Evolutionary conservation across 805 yeast genomes (phyloP).

Genomic region (Candida michaelii): DNA sequence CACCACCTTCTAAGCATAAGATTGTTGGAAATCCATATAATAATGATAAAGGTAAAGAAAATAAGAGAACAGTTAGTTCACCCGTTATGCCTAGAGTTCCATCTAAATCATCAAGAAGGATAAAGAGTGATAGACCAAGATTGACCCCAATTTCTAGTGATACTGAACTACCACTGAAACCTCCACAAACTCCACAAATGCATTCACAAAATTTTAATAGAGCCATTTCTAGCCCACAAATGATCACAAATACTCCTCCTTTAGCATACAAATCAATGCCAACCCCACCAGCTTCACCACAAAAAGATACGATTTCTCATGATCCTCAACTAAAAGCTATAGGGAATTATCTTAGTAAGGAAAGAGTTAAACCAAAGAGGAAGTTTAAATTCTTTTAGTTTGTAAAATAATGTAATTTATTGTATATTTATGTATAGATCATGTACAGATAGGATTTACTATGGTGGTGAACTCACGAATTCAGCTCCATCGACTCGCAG

Average conservation of each 20-base stretch:
- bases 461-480: no score
- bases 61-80: not conserved
- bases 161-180: not conserved
- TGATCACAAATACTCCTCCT: not conserved
- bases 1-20: constrained; percentile 3
- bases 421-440: no score
- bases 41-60: not conserved
- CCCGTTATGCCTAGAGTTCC: not conserved
- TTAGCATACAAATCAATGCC: not conserved
- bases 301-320: not conserved
- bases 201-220: not conserved
- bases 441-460: no score
- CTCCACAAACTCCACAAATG: not conserved
- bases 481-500: no score
- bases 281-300: constrained; percentile 1
- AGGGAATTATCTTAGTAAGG: not conserved
- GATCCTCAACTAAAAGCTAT: not conserved
- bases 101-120: not conserved
- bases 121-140: not conserved
- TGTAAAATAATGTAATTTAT: not conserved
- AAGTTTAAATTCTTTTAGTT: not conserved
- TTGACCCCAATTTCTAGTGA: not conserved
- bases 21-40: not conserved
- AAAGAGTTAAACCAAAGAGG: not conserved
- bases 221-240: not conserved